A percentile compares a stretch with the other conserved stretches of the same genome.
Evolutionary conservation across 805 yeast genomes (phyloP).

Genomic region (Grigorovia humatica): DNA sequence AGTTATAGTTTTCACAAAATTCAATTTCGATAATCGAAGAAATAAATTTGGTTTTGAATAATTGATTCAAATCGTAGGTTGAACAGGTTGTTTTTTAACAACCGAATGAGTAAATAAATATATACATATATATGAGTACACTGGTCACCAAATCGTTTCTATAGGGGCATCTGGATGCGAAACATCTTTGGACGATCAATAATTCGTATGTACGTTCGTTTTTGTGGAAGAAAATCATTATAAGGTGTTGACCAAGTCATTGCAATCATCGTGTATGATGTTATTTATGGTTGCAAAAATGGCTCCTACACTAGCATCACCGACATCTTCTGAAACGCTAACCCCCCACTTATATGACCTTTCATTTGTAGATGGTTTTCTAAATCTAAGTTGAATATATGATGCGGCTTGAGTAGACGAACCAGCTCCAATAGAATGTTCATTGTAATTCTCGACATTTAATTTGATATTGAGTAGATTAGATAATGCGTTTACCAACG

Average conservation of each 20-base stretch:
- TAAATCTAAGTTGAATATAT: slow-evolving; percentile 33
- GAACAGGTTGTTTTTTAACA: background rate
- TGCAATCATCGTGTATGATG: slow-evolving; percentile 23
- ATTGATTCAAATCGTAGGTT: no score
- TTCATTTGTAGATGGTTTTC: slow-evolving; percentile 9
- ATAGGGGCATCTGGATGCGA: no score
- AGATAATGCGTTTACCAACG: slow-evolving; percentile 54
- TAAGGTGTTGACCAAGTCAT: slow-evolving; percentile 6
- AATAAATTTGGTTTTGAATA: background rate
- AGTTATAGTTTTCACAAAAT: background rate
- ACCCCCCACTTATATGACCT: slow-evolving; percentile 64
- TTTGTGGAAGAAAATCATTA: background rate
- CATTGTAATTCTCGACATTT: slow-evolving; percentile 62
- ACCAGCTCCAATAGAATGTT: slow-evolving; percentile 70
- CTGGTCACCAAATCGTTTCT: no score
- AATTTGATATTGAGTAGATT: slow-evolving; percentile 38
- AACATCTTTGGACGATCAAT: background rate
- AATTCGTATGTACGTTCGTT: background rate
- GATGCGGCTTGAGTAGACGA: slow-evolving; percentile 68
- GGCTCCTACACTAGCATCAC: slow-evolving; percentile 66
- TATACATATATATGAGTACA: no score
- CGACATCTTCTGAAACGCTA: slow-evolving; percentile 75
- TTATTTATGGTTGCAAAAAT: slow-evolving; percentile 53
- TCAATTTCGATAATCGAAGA: background rate
- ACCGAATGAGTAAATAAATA: no score